Evolutionary conservation across 78 protist genomes (phyloP).

Genomic region (Trichosphaerium sp.): DNA sequence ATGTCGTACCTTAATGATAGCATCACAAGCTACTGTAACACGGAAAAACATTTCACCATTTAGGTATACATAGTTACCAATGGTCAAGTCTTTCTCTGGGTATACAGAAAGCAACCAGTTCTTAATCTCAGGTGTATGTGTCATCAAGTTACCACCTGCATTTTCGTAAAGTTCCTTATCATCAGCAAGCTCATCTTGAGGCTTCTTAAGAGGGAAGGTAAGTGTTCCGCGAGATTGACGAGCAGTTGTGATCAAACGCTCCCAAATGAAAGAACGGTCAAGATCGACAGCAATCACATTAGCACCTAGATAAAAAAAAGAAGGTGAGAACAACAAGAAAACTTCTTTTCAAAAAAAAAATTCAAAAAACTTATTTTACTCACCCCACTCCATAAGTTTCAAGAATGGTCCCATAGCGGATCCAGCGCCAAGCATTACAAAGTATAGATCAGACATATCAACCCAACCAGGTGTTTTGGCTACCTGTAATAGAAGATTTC

Average conservation of each 20-base stretch:
- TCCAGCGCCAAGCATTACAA: conserved; percentile 55
- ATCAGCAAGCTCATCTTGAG: neutral
- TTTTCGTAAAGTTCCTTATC: conserved; percentile 5
- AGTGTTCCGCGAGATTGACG: conserved; percentile 12
- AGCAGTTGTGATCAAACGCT: conserved; percentile 21
- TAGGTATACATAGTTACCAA: conserved; percentile 46
- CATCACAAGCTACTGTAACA: conserved; percentile 40
- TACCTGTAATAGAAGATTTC: neutral
- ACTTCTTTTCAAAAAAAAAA: too few species aligned
- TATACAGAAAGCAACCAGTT: conserved; percentile 11
- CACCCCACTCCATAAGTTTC: conserved; percentile 12
- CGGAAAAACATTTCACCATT: conserved; percentile 30
- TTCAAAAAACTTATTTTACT: too few species aligned
- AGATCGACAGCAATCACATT: conserved; percentile 41
- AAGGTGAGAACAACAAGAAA: too few species aligned
- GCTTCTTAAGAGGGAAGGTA: conserved; percentile 21
- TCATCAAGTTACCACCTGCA: conserved; percentile 38
- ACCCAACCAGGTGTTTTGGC: conserved; percentile 15
- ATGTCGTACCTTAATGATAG: conserved; percentile 21
- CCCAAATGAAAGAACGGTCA: conserved; percentile 15
- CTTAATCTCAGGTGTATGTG: conserved; percentile 19
- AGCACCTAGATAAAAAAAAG: conserved; percentile 52
- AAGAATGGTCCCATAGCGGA: conserved; percentile 62
- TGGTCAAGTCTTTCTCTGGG: neutral
- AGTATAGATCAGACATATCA: conserved; percentile 24